A percentile compares a stretch with the other conserved stretches of the same genome.
These are phyloP conservation scores for Linum trigynum DNA, from an alignment of 345 rosid species.

Conservation along the genomic window DNA sequence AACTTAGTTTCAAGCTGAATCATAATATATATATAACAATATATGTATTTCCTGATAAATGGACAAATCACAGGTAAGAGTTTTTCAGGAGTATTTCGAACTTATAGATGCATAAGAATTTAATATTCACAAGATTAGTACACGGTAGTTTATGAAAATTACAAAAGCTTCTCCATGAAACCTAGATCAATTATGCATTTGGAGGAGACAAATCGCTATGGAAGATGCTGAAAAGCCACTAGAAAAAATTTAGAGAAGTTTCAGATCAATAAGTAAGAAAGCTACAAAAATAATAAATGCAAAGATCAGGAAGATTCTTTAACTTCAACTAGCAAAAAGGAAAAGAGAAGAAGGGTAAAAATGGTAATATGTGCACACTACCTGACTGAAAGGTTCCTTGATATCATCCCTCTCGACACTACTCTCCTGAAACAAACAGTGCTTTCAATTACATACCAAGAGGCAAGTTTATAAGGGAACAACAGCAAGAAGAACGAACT, in stretches of 20 bases:
- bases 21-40: too few species aligned
- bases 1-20: not conserved
- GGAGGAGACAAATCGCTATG: not conserved
- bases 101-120: not conserved
- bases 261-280: not conserved
- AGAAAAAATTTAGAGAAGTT: not conserved
- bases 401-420: constrained; percentile 81
- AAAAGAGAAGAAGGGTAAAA: not conserved
- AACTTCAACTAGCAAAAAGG: not conserved
- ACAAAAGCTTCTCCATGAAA: not conserved
- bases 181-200: not conserved
- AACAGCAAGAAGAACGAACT: not conserved
- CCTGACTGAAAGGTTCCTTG: constrained; percentile 90
- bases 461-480: not conserved
- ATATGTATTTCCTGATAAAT: too few species aligned
- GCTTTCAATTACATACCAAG: constrained; percentile 7
- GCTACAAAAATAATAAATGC: not conserved
- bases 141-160: not conserved
- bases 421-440: constrained; percentile 64
- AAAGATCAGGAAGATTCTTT: not conserved
- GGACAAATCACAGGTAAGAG: not conserved
- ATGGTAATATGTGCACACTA: constrained; percentile 17
- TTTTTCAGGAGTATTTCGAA: not conserved
- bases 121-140: too few species aligned
- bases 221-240: not conserved